Base-by-base conservation (phyloP, 139 green algal species). In the Mesostigma viride region DNA sequence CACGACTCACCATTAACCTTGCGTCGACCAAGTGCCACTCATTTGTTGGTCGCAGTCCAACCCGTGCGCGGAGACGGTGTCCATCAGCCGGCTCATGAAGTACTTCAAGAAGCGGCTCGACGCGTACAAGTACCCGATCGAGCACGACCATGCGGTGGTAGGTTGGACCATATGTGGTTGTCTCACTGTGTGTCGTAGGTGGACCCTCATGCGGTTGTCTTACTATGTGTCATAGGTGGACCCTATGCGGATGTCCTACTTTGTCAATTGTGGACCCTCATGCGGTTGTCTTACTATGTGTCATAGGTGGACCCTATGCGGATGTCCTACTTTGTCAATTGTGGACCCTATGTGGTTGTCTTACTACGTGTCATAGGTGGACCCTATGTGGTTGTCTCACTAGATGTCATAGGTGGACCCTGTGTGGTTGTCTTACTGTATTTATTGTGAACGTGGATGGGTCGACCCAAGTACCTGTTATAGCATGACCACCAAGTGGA, bases 81-180 rank as follows among this genome's bases (percentile, higher is more conserved):
- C 78, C 33, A 69, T 90, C 30, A 70, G 74, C 35, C 73, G 86
- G 51, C 68, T 95, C 31, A 35, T 67, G 3, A 58, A 44, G 3
- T 80, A 84, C 64, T 45, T 92, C 14, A 61, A 85, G 31, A 28
- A 63, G 40, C 62, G 82, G 0, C 59, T 86, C 28, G n/a, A 35
- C 33, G 58, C 70, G 17, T 89, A 94, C 58, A 68, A 57, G 3
- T 87, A 76, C 0, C 80, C 51, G 0, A 46, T 79, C 1, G 73
- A 82, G 68, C 48, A 88, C 72, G 81, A 91, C 67, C 58, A 85
- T 17, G 33, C 3, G 44, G 62, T 73, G 69, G 69, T 75, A 67
- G 6, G 60, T 14, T 61, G 11, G 6, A 6, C 60, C 53, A 8
- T 62, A 62, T 62, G 11, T 27, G 14, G 53, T 62, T 30, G 53